Conservation (phyloP, 768 basidiomycete genomes). For the Rhizopogon vinicolor region DNA sequence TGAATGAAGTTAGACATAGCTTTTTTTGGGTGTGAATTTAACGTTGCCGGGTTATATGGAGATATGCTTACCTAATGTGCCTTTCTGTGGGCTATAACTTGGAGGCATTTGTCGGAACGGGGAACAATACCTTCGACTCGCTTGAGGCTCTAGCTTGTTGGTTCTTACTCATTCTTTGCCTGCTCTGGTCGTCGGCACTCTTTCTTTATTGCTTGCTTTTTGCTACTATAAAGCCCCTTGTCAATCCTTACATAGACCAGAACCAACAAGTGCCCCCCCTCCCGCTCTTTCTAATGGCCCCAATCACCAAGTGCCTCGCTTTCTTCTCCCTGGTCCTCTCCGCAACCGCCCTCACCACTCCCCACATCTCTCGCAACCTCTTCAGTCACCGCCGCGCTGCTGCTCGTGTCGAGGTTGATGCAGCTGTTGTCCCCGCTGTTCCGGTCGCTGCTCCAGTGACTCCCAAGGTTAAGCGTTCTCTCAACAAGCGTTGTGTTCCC, state of each 20-base stretch:
- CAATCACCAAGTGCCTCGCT: conserved; percentile 39
- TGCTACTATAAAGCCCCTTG: conserved; percentile 10
- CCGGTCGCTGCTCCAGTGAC: neutral
- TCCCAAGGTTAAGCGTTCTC: conserved; percentile 19
- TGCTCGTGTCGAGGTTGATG: neutral
- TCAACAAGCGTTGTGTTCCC: conserved; percentile 22
- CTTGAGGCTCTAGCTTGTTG: neutral
- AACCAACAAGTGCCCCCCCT: conserved; percentile 10
- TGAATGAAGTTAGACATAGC: neutral
- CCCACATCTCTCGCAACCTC: conserved; percentile 29
- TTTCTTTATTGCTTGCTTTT: conserved; percentile 4
- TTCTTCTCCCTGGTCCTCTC: conserved; percentile 40
- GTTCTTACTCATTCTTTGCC: conserved; percentile 4
- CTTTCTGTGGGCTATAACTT: neutral
- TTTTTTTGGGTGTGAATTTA: neutral
- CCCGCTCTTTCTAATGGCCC: conserved; percentile 18
- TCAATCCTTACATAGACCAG: conserved; percentile 11
- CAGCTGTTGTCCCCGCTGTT: neutral
- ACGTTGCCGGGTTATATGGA: neutral
- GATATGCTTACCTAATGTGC: neutral
- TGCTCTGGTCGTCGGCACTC: neutral
- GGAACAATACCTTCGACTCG: conserved; percentile 4
- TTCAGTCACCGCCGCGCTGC: conserved; percentile 17
- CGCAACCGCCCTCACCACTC: conserved; percentile 29
- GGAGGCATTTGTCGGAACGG: neutral